These are phyloP conservation scores for Leccinum ochraceum DNA, from an alignment of 768 basidiomycete species.

Conservation along the genomic window DNA sequence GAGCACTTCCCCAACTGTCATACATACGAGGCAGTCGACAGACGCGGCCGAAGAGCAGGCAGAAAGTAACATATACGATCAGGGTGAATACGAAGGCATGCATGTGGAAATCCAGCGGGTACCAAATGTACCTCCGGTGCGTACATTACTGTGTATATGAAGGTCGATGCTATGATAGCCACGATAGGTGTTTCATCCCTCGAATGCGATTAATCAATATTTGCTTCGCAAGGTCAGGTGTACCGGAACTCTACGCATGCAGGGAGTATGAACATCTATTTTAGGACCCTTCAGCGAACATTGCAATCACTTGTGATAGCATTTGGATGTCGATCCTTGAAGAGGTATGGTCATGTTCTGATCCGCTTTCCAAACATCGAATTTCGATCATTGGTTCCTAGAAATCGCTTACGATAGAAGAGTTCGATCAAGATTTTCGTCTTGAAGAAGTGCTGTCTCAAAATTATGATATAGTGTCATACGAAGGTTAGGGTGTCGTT, in stretches of 20 bases:
- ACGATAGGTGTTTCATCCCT: conserved; percentile 4
- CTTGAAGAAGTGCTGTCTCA: conserved; percentile 3
- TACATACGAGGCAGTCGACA: no score
- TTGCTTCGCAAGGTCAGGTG: background rate
- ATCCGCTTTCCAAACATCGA: background rate
- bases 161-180: background rate
- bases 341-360: background rate
- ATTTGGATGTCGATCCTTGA: conserved; percentile 12
- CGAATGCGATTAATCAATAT: conserved; percentile 8
- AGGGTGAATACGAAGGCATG: background rate
- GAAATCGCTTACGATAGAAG: no score
- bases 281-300: conserved; percentile 7
- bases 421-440: background rate
- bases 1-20: no score
- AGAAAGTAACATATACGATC: no score
- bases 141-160: background rate
- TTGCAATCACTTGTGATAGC: conserved; percentile 11
- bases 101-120: background rate
- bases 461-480: conserved; percentile 3
- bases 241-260: no score
- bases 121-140: background rate
- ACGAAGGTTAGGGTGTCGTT: background rate
- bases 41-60: no score
- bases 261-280: background rate
- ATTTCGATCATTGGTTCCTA: no score